Evolutionary conservation across 192 early-diverging fungal genomes (phyloP).

Genomic region (Coemansia sp.): DNA sequence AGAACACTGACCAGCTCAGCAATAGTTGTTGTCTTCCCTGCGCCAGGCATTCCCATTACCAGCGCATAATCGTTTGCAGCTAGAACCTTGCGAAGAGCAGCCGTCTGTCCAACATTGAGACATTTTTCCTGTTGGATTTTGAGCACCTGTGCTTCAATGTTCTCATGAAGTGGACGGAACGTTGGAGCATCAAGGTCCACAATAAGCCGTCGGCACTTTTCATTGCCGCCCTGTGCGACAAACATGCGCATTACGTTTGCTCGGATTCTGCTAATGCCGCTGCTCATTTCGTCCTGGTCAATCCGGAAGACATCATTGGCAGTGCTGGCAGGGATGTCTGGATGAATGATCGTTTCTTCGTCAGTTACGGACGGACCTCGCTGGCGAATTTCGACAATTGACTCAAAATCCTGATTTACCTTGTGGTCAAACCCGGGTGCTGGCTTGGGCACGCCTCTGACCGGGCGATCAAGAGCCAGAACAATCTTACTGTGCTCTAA

Average conservation of each 20-base stretch:
- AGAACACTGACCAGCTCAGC: conserved; percentile 71
- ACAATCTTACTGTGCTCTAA: conserved; percentile 52
- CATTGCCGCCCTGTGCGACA: conserved; percentile 46
- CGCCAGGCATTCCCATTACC: conserved; percentile 95
- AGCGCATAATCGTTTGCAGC: conserved; percentile 80
- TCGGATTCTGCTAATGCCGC: conserved; percentile 65
- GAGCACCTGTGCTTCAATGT: conserved; percentile 14
- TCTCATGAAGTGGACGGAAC: conserved; percentile 47
- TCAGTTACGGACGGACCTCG: conserved; percentile 5
- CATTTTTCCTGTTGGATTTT: conserved; percentile 17
- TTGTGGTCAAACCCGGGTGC: conserved; percentile 53
- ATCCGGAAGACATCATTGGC: conserved; percentile 56
- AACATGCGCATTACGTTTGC: conserved; percentile 79
- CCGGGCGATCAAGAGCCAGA: conserved; percentile 60
- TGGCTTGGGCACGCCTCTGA: conserved; percentile 64
- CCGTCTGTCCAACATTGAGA: conserved; percentile 73
- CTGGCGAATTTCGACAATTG: conserved; percentile 37
- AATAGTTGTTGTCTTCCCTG: conserved; percentile 93
- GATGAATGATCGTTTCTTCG: conserved; percentile 25
- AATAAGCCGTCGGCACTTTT: conserved; percentile 64
- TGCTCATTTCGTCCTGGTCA: conserved; percentile 79
- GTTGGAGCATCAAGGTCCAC: conserved; percentile 73
- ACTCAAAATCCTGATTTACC: conserved; percentile 58
- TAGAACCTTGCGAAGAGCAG: conserved; percentile 70
- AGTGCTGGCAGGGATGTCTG: conserved; percentile 35